Evolutionary conservation across 345 rosid genomes (phyloP).

Genomic region (Gossypium anomalum): DNA sequence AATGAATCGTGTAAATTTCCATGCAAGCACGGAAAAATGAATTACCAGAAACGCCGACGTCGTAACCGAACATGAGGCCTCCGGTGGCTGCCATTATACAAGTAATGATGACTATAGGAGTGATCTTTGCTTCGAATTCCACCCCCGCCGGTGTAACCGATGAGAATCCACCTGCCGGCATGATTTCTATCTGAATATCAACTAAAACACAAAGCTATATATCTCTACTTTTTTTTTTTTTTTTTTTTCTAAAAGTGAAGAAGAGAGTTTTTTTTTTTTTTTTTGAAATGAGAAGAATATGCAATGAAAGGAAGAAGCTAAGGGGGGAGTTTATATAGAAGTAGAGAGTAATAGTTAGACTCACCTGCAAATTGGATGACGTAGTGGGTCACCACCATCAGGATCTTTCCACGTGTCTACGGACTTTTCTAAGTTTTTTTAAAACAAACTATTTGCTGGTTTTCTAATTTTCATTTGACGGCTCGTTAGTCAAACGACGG

Average conservation of each 20-base stretch:
- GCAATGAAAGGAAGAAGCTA: background rate
- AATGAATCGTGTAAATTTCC: slow-evolving; percentile 1
- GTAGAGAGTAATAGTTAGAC: background rate
- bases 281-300: background rate
- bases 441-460: background rate
- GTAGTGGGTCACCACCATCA: slow-evolving; percentile 21
- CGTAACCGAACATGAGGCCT: slow-evolving; percentile 97
- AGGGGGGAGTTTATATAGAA: slow-evolving; percentile 13
- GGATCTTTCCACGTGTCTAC: slow-evolving; percentile 34
- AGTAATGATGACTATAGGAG: slow-evolving; percentile 78
- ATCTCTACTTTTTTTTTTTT: background rate
- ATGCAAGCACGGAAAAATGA: background rate
- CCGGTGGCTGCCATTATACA: slow-evolving; percentile 98
- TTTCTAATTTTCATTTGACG: background rate
- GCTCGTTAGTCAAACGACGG: background rate
- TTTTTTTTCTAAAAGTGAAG: background rate
- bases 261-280: background rate
- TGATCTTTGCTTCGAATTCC: slow-evolving; percentile 90
- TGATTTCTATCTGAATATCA: slow-evolving; percentile 9
- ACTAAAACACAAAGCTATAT: background rate
- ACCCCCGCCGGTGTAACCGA: slow-evolving; percentile 44
- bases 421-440: background rate
- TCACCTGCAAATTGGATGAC: slow-evolving; percentile 19
- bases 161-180: slow-evolving; percentile 78
- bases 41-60: slow-evolving; percentile 85